These are phyloP conservation scores for Alternaria sp. DNA, from an alignment of 2,329 filamentous ascomycete genomes.

Conservation along the genomic window DNA sequence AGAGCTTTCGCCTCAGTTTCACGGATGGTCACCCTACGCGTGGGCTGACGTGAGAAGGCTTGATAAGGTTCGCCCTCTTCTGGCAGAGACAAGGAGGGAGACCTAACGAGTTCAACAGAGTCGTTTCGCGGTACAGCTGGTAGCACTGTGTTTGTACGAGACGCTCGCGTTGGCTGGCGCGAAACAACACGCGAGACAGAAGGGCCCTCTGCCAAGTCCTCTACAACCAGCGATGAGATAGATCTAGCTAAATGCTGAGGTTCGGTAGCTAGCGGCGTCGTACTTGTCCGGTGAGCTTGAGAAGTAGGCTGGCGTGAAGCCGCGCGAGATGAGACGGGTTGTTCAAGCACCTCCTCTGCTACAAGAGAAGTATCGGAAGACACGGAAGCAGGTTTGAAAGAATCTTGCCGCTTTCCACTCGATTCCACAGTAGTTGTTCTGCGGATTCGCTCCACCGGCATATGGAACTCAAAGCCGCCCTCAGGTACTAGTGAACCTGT, in stretches of 20 bases:
- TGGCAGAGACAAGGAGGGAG: not conserved
- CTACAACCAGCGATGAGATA: not conserved
- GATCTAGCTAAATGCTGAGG: not conserved
- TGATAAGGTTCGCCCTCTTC: not conserved
- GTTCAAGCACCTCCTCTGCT: not conserved
- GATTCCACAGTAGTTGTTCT: not conserved
- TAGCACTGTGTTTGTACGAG: not conserved
- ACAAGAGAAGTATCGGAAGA: not conserved
- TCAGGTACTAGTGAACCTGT: not conserved
- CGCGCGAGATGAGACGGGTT: not conserved
- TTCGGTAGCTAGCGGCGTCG: no score
- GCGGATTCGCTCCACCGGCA: not conserved
- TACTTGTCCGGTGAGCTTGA: not conserved
- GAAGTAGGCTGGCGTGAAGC: not conserved
- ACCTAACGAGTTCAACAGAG: not conserved
- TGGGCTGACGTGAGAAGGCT: not conserved
- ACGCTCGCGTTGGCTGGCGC: not conserved
- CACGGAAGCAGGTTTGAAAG: not conserved
- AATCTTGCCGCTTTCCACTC: not conserved
- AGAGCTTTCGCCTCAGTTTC: not conserved
- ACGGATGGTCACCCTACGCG: not conserved
- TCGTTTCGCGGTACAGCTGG: not conserved
- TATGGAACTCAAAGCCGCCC: not conserved
- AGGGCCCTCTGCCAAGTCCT: not conserved
- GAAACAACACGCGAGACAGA: not conserved